These are phyloP conservation scores for Jamesozyma hellenica DNA, from an alignment of 805 yeast species.

Conservation along the genomic window DNA sequence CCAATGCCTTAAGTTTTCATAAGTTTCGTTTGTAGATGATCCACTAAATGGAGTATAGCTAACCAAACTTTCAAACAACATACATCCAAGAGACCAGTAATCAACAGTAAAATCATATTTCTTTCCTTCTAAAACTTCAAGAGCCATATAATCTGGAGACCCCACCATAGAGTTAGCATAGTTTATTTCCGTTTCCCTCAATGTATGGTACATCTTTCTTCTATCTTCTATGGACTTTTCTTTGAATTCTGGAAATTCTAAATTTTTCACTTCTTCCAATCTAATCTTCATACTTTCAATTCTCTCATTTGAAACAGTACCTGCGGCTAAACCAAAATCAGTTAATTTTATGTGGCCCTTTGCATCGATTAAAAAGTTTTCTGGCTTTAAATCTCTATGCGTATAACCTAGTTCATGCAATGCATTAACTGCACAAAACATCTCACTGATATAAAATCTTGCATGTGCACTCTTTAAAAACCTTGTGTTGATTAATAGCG, in stretches of 20 bases:
- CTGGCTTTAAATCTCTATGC: slow-evolving; percentile 94
- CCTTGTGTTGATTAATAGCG: slow-evolving; percentile 86
- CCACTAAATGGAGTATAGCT: slow-evolving; percentile 98
- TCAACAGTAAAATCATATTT: slow-evolving; percentile 93
- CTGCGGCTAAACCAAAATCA: slow-evolving; percentile 96
- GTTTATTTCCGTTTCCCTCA: slow-evolving; percentile 64
- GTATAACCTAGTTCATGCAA: slow-evolving; percentile 92
- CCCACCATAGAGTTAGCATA: slow-evolving; percentile 95
- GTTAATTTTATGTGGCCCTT: slow-evolving; percentile 71
- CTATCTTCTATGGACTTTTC: slow-evolving; percentile 78
- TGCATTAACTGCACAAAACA: slow-evolving; percentile 92
- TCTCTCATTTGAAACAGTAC: slow-evolving; percentile 84
- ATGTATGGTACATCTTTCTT: slow-evolving; percentile 72
- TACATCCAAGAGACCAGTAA: slow-evolving; percentile 97
- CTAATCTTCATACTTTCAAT: slow-evolving; percentile 82
- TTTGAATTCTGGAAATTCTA: slow-evolving; percentile 51
- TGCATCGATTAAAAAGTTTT: slow-evolving; percentile 68
- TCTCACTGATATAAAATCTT: slow-evolving; percentile 86
- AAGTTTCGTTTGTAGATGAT: slow-evolving; percentile 85
- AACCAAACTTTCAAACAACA: slow-evolving; percentile 88
- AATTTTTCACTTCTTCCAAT: slow-evolving; percentile 61
- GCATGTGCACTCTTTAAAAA: slow-evolving; percentile 90
- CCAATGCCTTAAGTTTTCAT: slow-evolving; percentile 89
- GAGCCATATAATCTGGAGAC: slow-evolving; percentile 97
- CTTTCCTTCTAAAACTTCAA: slow-evolving; percentile 91